A percentile compares a stretch with the other conserved stretches of the same genome.
phyloP scores from a whole-genome alignment of 164 flowering plant genomes.

The Aristolochia californica region DNA sequence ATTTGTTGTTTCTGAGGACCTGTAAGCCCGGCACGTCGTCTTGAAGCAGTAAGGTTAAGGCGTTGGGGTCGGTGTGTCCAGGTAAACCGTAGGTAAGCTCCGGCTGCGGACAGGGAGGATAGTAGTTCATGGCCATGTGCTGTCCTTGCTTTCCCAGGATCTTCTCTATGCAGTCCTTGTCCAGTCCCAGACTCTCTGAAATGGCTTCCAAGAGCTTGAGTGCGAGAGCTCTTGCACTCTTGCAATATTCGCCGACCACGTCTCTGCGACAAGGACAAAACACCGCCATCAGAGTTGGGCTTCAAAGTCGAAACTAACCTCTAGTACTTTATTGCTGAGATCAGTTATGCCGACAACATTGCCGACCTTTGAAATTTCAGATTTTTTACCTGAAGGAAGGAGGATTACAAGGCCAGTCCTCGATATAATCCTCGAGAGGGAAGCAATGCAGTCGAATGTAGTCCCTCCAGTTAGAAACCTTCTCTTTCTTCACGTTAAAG shows the following conservation, averaged over 20 bases:
- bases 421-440: slow-evolving; percentile 41
- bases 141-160: slow-evolving; percentile 45
- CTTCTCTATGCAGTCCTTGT: slow-evolving; percentile 26
- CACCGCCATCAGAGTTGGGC: no score
- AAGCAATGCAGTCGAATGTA: slow-evolving; percentile 56
- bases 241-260: slow-evolving; percentile 34
- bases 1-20: slow-evolving; percentile 33
- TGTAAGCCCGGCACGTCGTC: slow-evolving; percentile 59
- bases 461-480: slow-evolving; percentile 60
- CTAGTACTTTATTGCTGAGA: no score
- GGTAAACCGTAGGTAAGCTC: slow-evolving; percentile 68
- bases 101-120: slow-evolving; percentile 70
- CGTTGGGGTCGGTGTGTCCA: slow-evolving; percentile 52
- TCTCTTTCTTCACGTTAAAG: slow-evolving; percentile 49
- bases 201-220: slow-evolving; percentile 39
- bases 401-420: slow-evolving; percentile 55
- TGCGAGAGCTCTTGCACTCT: slow-evolving; percentile 23
- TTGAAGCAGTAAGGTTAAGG: slow-evolving; percentile 52
- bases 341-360: no score
- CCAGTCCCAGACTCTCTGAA: slow-evolving; percentile 59
- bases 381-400: slow-evolving; percentile 39
- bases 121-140: slow-evolving; percentile 67
- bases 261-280: slow-evolving; percentile 35
- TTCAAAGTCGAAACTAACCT: no score
- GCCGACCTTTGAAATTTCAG: no score